phyloP scores from a whole-genome alignment of 192 early-diverging fungal genomes.

The Rhizoclosmatium globosum region DNA sequence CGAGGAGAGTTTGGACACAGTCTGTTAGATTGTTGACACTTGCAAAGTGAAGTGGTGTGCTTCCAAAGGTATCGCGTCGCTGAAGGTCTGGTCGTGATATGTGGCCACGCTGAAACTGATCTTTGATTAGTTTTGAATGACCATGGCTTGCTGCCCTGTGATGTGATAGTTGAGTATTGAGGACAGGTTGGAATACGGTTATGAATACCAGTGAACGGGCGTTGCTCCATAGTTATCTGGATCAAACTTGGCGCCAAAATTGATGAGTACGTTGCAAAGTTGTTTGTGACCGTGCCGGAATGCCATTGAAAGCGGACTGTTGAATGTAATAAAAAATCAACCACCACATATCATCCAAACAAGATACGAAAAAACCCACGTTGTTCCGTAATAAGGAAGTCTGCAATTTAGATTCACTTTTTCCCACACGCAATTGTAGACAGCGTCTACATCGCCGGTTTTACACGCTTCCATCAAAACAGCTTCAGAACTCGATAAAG shows the following conservation, averaged over 20 bases:
- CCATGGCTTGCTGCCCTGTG: slow-evolving; percentile 43
- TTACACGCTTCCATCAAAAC: slow-evolving; percentile 38
- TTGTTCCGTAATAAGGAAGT: slow-evolving; percentile 42
- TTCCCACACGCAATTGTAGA: slow-evolving; percentile 43
- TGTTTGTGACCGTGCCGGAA: slow-evolving; percentile 37
- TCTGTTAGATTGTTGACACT: slow-evolving; percentile 38
- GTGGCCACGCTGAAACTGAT: slow-evolving; percentile 35
- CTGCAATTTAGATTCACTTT: slow-evolving; percentile 45
- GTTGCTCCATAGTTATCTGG: slow-evolving; percentile 46
- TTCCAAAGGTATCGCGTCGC: slow-evolving; percentile 46
- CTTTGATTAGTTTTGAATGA: slow-evolving; percentile 34
- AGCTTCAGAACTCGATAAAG: slow-evolving; percentile 5
- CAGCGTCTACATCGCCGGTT: slow-evolving; percentile 41
- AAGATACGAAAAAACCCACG: slow-evolving; percentile 22
- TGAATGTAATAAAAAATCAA: background rate
- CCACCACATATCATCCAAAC: no score
- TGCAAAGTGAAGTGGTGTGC: slow-evolving; percentile 52
- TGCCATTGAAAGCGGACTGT: slow-evolving; percentile 41
- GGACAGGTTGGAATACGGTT: background rate
- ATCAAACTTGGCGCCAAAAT: slow-evolving; percentile 48
- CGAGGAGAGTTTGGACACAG: slow-evolving; percentile 37
- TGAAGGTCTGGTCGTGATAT: slow-evolving; percentile 36
- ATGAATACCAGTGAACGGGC: slow-evolving; percentile 45
- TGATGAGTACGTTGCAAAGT: slow-evolving; percentile 38
- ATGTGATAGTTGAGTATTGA: background rate